These are phyloP conservation scores for Penicillium sp. DNA, from an alignment of 2,329 filamentous ascomycete genomes.

Conservation along the genomic window DNA sequence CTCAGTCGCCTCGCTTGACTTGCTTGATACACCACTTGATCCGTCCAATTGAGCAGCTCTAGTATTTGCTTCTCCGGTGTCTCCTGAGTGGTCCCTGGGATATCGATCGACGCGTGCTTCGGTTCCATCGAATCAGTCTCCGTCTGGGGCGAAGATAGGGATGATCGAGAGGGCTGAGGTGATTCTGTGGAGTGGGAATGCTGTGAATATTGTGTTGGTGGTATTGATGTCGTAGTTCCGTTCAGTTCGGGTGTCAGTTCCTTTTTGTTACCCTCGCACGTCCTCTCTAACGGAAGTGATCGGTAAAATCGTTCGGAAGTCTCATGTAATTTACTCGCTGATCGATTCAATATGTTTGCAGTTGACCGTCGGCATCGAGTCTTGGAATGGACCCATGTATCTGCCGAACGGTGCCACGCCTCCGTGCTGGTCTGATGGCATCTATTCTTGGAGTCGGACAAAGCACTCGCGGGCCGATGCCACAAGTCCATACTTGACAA, in stretches of 20 bases:
- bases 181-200: background rate
- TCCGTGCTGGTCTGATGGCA: slow-evolving; percentile 14
- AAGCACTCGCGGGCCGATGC: slow-evolving; percentile 5
- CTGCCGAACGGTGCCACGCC: slow-evolving; percentile 14
- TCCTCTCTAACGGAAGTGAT: background rate
- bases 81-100: background rate
- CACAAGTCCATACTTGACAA: slow-evolving; percentile 13
- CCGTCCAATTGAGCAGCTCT: slow-evolving; percentile 5
- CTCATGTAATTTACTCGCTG: slow-evolving; percentile 11
- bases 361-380: slow-evolving; percentile 12
- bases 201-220: background rate
- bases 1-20: slow-evolving; percentile 7
- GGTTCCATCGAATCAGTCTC: background rate
- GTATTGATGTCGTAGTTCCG: background rate
- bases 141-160: background rate
- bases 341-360: slow-evolving; percentile 4
- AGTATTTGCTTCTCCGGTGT: slow-evolving; percentile 12
- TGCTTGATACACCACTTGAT: slow-evolving; percentile 3
- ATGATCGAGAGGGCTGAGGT: background rate
- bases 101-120: background rate
- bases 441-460: slow-evolving; percentile 4
- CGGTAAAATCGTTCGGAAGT: slow-evolving; percentile 10
- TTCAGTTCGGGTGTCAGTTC: background rate
- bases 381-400: slow-evolving; percentile 9
- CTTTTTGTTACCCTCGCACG: background rate